Evolutionary conservation across 306 rosid genomes (phyloP), one percentile per base, ranked within the genome.

Genomic region (Vigna trinervia): DNA sequence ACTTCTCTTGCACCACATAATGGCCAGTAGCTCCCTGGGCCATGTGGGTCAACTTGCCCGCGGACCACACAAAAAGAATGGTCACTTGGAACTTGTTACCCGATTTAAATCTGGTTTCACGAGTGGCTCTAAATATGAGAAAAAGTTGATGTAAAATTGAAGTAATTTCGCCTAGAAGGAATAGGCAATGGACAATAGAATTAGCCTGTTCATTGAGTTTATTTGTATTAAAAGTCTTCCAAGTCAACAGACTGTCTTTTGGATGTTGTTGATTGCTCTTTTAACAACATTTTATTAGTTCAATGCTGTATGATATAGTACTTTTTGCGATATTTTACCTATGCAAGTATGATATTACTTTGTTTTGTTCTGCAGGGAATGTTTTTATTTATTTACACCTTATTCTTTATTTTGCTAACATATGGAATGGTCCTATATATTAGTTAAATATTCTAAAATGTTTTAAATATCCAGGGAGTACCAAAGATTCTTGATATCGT

Each of bases 391-490:
- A 36, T 36, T 54, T 43, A 43, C 19, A 3, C 22, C 56, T 50
- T 38, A 50, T 43, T 58, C 53, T 46, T 56, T 20, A 20, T 48
- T 58, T 28, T 23, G 22, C 47, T 20, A 66, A 50, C 59, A 39
- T 69, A 54, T 71, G n/a, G 23, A 6, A 28, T 30, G 50, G n/a
- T 78, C 60, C 9, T 69, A 32, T 43, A 34, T 57, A 19, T 69
- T 17, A 32, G 38, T 38, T 71, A 50, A 43, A 62, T 58, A 20
- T 74, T 38, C 75, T 82, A 19, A 73, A 23, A 30, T 12, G 70
- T 81, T 71, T 84, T n/a, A 57, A 43, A n/a, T 64, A 51, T 78
- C 46, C 93, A 92, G 97, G 93, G 72, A 83, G 62, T 76, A 4
- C 79, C 66, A 69, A 75, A 74, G 68, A 36, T 74, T 73, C 78